Conservation (phyloP, 129 eudicot genomes). For the Sambucus nigra region DNA sequence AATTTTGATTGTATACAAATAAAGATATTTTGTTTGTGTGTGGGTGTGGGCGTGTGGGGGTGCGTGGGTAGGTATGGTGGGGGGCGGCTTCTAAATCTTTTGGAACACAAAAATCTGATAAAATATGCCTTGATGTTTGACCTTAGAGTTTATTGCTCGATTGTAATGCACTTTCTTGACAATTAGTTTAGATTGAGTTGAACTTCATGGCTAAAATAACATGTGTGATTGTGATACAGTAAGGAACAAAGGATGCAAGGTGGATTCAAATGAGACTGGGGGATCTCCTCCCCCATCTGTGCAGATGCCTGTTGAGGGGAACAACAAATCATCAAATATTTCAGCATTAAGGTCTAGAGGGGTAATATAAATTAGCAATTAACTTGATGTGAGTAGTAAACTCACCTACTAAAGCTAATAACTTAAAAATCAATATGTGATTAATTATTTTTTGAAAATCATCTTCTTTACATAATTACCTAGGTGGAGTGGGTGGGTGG, state of each 20-base stretch:
- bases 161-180: background rate
- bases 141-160: background rate
- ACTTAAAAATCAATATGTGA: too few species aligned
- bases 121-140: background rate
- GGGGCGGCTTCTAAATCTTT: too few species aligned
- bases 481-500: too few species aligned
- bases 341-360: conserved; percentile 6
- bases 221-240: conserved; percentile 5
- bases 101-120: background rate
- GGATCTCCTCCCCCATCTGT: conserved; percentile 5
- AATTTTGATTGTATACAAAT: background rate
- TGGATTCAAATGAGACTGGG: conserved; percentile 9
- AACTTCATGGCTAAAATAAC: background rate
- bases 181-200: background rate
- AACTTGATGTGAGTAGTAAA: too few species aligned
- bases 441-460: too few species aligned
- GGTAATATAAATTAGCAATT: too few species aligned
- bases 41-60: too few species aligned
- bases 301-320: conserved; percentile 1
- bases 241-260: conserved; percentile 13
- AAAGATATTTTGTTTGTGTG: background rate
- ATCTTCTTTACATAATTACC: too few species aligned
- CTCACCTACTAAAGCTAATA: too few species aligned
- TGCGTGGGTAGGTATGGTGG: too few species aligned
- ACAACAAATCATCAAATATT: background rate